These are phyloP conservation scores for Byssothecium circinans DNA, from an alignment of 2,329 filamentous ascomycete genomes.

Conservation along the genomic window DNA sequence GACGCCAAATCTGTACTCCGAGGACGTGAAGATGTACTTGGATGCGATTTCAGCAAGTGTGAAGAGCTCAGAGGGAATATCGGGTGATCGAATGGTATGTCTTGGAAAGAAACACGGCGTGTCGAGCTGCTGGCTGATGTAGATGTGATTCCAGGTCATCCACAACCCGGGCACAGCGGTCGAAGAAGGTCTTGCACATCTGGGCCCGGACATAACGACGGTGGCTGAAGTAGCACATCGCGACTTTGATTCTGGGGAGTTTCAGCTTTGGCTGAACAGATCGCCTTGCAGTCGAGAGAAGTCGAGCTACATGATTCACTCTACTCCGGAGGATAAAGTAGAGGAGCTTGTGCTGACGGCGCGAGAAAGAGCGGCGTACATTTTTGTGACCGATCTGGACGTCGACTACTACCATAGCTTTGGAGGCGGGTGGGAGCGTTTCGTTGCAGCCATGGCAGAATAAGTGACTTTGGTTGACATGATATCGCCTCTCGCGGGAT, in stretches of 20 bases:
- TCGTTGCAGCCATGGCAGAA: slow-evolving; percentile 22
- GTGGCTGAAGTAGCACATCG: slow-evolving; percentile 26
- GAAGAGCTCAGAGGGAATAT: slow-evolving; percentile 8
- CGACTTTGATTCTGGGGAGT: slow-evolving; percentile 19
- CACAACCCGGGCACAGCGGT: slow-evolving; percentile 36
- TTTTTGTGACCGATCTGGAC: slow-evolving; percentile 30
- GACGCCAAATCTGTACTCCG: slow-evolving; percentile 40
- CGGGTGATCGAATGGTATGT: slow-evolving; percentile 16
- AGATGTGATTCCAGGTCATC: slow-evolving; percentile 19
- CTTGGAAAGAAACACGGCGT: too few species aligned
- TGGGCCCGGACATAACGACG: slow-evolving; percentile 30
- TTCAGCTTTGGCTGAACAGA: slow-evolving; percentile 28
- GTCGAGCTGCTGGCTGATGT: background rate
- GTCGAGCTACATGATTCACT: slow-evolving; percentile 32
- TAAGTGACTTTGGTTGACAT: background rate
- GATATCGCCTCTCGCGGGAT: too few species aligned
- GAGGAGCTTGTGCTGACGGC: slow-evolving; percentile 14
- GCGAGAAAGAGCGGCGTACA: slow-evolving; percentile 20
- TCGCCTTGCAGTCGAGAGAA: slow-evolving; percentile 23
- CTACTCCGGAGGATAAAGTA: slow-evolving; percentile 20
- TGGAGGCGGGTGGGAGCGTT: slow-evolving; percentile 21
- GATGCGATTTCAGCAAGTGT: slow-evolving; percentile 20
- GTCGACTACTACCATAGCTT: slow-evolving; percentile 27
- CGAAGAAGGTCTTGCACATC: slow-evolving; percentile 19
- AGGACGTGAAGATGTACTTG: slow-evolving; percentile 21